Percentiles rank a stretch among this genome's conserved stretches.
These are phyloP conservation scores for Vanrija sp. DNA, from an alignment of 1,284 basidiomycete species.

Conservation along the genomic window DNA sequence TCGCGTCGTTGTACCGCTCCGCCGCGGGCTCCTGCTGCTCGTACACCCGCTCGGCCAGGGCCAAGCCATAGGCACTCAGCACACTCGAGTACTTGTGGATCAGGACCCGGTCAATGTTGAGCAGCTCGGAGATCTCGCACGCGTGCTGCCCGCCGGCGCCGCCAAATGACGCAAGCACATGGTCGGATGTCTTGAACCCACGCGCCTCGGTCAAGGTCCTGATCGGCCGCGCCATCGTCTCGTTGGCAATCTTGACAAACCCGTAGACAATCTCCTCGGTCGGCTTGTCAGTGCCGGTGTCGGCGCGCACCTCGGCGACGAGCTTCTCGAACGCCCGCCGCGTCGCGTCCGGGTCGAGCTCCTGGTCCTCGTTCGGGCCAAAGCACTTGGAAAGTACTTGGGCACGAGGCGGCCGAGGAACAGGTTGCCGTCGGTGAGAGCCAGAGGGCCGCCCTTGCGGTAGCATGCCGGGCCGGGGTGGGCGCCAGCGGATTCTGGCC, in stretches of 20 bases:
- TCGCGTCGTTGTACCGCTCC: constrained; percentile 56
- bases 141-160: constrained; percentile 90
- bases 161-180: constrained; percentile 83
- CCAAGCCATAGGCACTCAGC: constrained; percentile 83
- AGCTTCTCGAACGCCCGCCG: constrained; percentile 62
- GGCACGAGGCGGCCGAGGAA: constrained; percentile 77
- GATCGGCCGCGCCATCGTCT: constrained; percentile 90
- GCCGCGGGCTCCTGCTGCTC: constrained; percentile 85
- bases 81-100: constrained; percentile 83
- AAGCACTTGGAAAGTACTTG: constrained; percentile 81
- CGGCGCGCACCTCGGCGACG: constrained; percentile 63
- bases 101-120: constrained; percentile 78
- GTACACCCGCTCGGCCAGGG: constrained; percentile 76
- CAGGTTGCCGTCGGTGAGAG: constrained; percentile 82
- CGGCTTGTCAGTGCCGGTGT: constrained; percentile 57
- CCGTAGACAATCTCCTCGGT: constrained; percentile 76
- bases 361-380: constrained; percentile 75
- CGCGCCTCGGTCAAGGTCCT: constrained; percentile 85
- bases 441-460: constrained; percentile 75
- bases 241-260: constrained; percentile 89
- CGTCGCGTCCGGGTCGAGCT: constrained; percentile 69
- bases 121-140: constrained; percentile 68
- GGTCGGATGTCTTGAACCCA: constrained; percentile 76
- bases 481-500: constrained; percentile 72
- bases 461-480: constrained; percentile 81